Evolutionary conservation across 495 filamentous ascomycete genomes (phyloP).

Genomic region (Pseudoneurospora amorphoporcata): DNA sequence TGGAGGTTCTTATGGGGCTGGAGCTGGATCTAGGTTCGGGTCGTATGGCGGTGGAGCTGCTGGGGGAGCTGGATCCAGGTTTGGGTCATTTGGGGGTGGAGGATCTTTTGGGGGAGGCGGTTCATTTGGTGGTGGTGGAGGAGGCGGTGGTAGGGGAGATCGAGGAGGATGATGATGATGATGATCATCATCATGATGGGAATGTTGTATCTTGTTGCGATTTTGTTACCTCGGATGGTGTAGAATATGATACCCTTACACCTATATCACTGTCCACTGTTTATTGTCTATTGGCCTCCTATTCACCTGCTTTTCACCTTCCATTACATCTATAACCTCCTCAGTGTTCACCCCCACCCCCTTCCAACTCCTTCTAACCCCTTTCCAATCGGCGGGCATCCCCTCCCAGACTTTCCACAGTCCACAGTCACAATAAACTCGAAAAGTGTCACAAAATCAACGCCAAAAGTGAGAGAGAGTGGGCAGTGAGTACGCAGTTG

Average conservation of each 20-base stretch:
- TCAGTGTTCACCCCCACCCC: too few relatives aligned
- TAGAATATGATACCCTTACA: background rate
- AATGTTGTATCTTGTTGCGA: background rate
- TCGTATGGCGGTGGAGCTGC: background rate
- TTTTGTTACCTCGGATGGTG: background rate
- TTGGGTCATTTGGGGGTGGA: background rate
- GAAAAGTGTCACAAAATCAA: background rate
- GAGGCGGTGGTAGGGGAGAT: background rate
- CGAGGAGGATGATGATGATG: conserved; percentile 23
- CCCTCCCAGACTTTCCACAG: too few relatives aligned
- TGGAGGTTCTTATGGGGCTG: background rate
- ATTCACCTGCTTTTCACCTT: background rate
- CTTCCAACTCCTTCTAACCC: background rate
- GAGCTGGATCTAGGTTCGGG: background rate
- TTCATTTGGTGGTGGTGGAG: background rate
- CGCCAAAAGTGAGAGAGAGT: background rate
- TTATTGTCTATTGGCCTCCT: background rate
- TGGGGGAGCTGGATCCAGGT: background rate
- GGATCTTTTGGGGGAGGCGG: background rate
- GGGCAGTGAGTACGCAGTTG: background rate
- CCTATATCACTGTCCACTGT: background rate
- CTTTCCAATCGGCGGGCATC: background rate
- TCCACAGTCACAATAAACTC: background rate
- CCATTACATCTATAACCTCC: too few relatives aligned
- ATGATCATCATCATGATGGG: conserved; percentile 26